Percentiles rank a stretch among this genome's conserved stretches.
Evolutionary conservation across 1,139 yeast species (phyloP).

Genomic region (Candida neerlandica): DNA sequence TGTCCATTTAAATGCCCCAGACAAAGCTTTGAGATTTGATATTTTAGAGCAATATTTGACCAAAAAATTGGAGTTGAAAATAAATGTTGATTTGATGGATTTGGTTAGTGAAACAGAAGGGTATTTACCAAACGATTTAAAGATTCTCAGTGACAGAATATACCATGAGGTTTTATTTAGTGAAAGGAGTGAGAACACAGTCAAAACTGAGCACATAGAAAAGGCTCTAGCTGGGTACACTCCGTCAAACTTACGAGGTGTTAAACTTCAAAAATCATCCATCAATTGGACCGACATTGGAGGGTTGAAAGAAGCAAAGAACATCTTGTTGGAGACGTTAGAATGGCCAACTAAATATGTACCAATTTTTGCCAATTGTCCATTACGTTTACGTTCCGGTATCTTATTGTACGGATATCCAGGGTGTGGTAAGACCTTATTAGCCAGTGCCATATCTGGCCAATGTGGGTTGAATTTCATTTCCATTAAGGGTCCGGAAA

Average conservation of each 20-base stretch:
- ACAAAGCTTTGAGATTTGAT: conserved; percentile 57
- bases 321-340: conserved; percentile 75
- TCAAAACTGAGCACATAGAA: conserved; percentile 44
- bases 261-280: conserved; percentile 76
- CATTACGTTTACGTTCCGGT: conserved; percentile 86
- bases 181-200: conserved; percentile 17
- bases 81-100: conserved; percentile 64
- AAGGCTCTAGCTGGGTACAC: conserved; percentile 66
- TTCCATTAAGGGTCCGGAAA: conserved; percentile 95
- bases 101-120: conserved; percentile 86
- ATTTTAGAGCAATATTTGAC: conserved; percentile 53
- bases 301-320: conserved; percentile 78
- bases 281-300: conserved; percentile 89
- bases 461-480: conserved; percentile 95
- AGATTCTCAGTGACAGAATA: conserved; percentile 71
- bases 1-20: conserved; percentile 68
- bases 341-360: conserved; percentile 98
- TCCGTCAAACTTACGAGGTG: conserved; percentile 86
- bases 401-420: conserved; percentile 92
- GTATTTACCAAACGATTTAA: conserved; percentile 80
- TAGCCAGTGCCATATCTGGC: conserved; percentile 93
- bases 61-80: conserved; percentile 30
- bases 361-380: conserved; percentile 87
- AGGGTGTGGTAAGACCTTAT: conserved; percentile 93
- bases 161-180: conserved; percentile 63